Conservation (phyloP, 2,329 filamentous ascomycete species). For the Corinectria fuckeliana region DNA sequence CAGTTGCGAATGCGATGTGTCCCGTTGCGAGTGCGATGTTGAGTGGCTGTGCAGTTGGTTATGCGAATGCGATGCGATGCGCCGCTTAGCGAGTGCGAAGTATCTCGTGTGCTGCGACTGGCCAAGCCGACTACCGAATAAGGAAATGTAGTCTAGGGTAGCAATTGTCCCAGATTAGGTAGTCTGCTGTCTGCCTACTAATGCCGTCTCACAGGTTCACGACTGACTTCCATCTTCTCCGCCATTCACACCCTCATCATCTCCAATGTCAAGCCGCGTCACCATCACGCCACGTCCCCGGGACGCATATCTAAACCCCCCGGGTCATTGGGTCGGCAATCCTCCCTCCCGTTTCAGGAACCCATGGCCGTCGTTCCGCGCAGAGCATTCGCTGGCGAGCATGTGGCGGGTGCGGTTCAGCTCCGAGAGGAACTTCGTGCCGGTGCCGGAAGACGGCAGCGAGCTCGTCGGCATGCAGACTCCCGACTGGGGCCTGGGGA, state of each 20-base stretch:
- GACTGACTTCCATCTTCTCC: neutral
- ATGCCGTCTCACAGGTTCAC: neutral
- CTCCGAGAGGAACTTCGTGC: slow-evolving; percentile 3
- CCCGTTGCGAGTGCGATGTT: neutral
- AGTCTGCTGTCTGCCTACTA: neutral
- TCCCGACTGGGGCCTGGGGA: slow-evolving; percentile 44
- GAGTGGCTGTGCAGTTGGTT: neutral
- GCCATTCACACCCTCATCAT: neutral
- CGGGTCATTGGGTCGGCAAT: neutral
- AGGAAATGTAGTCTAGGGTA: neutral
- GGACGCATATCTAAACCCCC: neutral
- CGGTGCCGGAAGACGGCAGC: slow-evolving; percentile 1
- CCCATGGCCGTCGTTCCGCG: neutral
- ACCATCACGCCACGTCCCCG: neutral
- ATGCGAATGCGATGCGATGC: neutral
- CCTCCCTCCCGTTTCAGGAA: neutral
- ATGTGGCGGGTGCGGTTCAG: slow-evolving; percentile 5
- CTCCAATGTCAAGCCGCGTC: neutral
- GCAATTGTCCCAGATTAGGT: too few species aligned
- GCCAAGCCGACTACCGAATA: neutral
- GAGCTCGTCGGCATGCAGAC: slow-evolving; percentile 4
- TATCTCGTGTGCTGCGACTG: neutral
- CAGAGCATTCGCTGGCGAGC: neutral
- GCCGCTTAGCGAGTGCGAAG: neutral
- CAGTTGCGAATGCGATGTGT: neutral